phyloP scores from a whole-genome alignment of 441 rosid species.

The Corymbia citriodora region DNA sequence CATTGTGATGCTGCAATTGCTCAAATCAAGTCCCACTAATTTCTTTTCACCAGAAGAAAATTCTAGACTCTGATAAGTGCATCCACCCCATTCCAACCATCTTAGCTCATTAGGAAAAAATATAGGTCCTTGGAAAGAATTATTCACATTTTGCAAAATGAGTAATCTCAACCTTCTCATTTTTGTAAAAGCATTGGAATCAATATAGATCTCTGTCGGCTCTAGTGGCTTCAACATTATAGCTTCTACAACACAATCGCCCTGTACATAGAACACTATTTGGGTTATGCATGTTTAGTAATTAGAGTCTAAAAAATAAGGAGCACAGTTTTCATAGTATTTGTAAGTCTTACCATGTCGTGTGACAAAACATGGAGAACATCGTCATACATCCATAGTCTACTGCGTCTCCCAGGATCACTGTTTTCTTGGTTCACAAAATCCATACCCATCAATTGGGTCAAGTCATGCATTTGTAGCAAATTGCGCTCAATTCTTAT shows the following conservation, averaged over 20 bases:
- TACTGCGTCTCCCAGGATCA: no score
- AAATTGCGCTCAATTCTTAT: rapidly evolving
- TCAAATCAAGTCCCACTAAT: not conserved
- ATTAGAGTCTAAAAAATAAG: no score
- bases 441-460: no score
- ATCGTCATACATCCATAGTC: no score
- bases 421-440: no score
- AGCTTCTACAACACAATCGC: not conserved
- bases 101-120: not conserved
- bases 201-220: rapidly evolving
- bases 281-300: no score
- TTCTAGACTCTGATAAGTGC: no score
- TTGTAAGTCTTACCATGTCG: no score
- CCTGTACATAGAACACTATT: not conserved
- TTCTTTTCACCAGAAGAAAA: rapidly evolving
- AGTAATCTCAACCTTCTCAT: not conserved
- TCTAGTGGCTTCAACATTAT: rapidly evolving
- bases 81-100: not conserved
- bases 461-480: no score
- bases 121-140: not conserved
- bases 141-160: not conserved
- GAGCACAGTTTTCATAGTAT: no score
- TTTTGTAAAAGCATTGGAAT: rapidly evolving
- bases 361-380: rapidly evolving
- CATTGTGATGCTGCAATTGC: rapidly evolving